Conservation (phyloP, 163 green algal genomes). For the Chlamydomonas reinhardtii region DNA sequence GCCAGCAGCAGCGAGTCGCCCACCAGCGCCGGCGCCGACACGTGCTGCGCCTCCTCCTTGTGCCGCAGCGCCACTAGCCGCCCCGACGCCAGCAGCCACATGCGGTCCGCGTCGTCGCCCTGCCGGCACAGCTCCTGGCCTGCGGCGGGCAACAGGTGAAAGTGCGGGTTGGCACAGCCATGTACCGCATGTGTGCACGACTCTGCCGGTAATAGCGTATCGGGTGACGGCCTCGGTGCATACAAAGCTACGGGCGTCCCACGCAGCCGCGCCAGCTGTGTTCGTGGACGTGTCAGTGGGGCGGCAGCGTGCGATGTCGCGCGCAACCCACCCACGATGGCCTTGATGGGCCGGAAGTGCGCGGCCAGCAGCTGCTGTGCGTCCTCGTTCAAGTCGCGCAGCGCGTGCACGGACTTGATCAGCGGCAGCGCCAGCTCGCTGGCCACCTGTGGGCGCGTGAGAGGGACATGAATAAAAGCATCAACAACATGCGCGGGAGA, state of each 20-base stretch:
- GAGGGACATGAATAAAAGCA: not conserved
- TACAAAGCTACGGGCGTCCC: too few species aligned
- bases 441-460: not conserved
- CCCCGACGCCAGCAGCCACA: conserved; percentile 71
- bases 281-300: too few species aligned
- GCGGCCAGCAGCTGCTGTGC: conserved; percentile 51
- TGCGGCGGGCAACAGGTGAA: not conserved
- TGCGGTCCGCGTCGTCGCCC: conserved; percentile 64
- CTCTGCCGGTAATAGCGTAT: too few species aligned
- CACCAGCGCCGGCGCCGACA: conserved; percentile 48
- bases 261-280: too few species aligned
- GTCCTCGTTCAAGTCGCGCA: conserved; percentile 15
- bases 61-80: conserved; percentile 47
- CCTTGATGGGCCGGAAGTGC: conserved; percentile 42
- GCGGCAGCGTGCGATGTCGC: too few species aligned
- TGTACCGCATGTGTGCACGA: too few species aligned
- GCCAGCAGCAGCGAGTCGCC: conserved; percentile 52
- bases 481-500: not conserved
- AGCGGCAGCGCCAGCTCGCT: not conserved
- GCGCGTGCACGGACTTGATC: conserved; percentile 7
- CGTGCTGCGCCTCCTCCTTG: conserved; percentile 41
- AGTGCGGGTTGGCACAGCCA: too few species aligned
- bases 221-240: too few species aligned
- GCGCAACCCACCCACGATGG: conserved; percentile 28
- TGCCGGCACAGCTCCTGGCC: conserved; percentile 72